A percentile compares a stretch with the other conserved stretches of the same genome.
phyloP scores from a whole-genome alignment of 2,329 filamentous ascomycete genomes.

The Erysiphe pulchra region DNA sequence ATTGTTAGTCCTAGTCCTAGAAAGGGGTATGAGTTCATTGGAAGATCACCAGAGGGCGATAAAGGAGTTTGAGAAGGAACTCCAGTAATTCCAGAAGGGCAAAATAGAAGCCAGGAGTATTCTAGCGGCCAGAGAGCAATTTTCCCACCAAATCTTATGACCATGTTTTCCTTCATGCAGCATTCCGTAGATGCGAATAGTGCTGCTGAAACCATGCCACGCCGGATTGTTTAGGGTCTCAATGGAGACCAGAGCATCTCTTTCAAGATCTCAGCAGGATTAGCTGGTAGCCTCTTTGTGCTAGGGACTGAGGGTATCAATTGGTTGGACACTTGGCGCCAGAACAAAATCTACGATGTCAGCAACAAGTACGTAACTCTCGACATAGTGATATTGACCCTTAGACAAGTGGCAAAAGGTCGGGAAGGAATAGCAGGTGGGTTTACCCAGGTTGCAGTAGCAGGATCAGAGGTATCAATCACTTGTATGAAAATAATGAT shows the following conservation, averaged over 20 bases:
- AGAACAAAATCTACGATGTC: neutral
- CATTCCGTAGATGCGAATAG: neutral
- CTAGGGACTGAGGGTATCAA: neutral
- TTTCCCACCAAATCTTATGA: neutral
- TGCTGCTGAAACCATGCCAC: neutral
- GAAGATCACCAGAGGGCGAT: neutral
- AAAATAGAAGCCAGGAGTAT: neutral
- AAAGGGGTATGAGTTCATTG: no score
- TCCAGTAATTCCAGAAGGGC: neutral
- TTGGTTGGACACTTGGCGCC: neutral
- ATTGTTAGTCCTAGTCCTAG: no score
- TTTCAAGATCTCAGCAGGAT: neutral
- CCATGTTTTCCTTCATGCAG: neutral
- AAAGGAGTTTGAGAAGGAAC: neutral
- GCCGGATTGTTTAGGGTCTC: no score
- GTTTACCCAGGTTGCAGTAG: neutral
- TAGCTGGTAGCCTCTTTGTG: neutral
- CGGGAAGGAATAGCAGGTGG: neutral
- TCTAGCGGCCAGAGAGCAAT: neutral
- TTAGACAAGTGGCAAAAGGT: neutral
- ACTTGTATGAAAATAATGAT: neutral
- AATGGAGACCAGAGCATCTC: no score
- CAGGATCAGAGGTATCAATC: neutral
- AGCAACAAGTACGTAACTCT: neutral
- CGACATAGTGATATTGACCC: neutral